Conservation (phyloP, 805 yeast genomes). For the Wickerhamiella shivajii region DNA sequence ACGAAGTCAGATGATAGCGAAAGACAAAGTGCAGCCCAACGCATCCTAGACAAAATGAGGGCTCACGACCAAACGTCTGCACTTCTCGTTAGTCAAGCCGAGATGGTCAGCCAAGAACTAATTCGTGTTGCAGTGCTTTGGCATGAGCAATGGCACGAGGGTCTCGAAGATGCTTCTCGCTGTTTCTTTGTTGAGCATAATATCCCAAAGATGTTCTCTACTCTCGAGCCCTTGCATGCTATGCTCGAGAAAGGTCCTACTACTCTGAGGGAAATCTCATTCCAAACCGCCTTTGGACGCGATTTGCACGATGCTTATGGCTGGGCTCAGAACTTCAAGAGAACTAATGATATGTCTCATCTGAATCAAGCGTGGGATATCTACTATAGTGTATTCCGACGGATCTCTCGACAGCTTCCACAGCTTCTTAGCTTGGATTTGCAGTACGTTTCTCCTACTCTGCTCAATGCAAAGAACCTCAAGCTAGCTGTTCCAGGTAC, state of each 20-base stretch:
- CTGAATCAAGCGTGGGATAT: slow-evolving; percentile 97
- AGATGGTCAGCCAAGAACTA: slow-evolving; percentile 81
- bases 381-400: slow-evolving; percentile 82
- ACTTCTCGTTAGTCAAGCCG: slow-evolving; percentile 76
- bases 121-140: slow-evolving; percentile 90
- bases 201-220: slow-evolving; percentile 85
- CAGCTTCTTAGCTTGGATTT: slow-evolving; percentile 74
- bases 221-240: slow-evolving; percentile 76
- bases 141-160: slow-evolving; percentile 98
- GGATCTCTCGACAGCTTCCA: slow-evolving; percentile 78
- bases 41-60: slow-evolving; percentile 84
- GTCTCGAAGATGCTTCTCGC: slow-evolving; percentile 90
- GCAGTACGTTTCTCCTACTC: slow-evolving; percentile 85
- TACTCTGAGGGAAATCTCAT: slow-evolving; percentile 82
- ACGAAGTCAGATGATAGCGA: slow-evolving; percentile 83
- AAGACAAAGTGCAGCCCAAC: slow-evolving; percentile 80
- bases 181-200: slow-evolving; percentile 88
- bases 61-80: slow-evolving; percentile 50
- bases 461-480: slow-evolving; percentile 61
- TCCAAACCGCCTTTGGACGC: slow-evolving; percentile 84
- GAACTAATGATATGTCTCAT: slow-evolving; percentile 75
- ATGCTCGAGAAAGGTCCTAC: slow-evolving; percentile 75
- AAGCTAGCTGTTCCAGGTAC: slow-evolving; percentile 92
- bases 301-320: slow-evolving; percentile 86
- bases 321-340: slow-evolving; percentile 76